These are phyloP conservation scores for Aspergillus kassunensis DNA, from an alignment of 495 filamentous ascomycete species.

Conservation along the genomic window DNA sequence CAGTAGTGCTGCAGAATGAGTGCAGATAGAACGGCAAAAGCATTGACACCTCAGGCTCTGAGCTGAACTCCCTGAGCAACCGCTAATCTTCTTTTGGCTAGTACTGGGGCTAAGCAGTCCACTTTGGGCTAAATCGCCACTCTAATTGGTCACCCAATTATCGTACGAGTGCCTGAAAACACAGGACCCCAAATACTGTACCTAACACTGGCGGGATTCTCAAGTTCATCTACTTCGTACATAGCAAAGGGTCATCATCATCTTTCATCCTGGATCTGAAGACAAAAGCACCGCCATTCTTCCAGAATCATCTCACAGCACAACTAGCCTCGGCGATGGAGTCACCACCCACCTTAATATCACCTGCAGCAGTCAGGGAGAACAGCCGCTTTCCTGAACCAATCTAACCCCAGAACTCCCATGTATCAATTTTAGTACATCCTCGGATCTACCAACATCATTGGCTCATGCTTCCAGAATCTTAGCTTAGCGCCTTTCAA, in stretches of 20 bases:
- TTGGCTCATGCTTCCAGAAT: conserved; percentile 10
- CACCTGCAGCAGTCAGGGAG: conserved; percentile 9
- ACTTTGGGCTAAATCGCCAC: not conserved
- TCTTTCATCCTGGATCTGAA: too few species aligned
- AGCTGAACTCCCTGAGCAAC: not conserved
- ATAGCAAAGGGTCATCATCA: too few species aligned
- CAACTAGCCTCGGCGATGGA: not conserved
- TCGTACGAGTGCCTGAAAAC: conserved; percentile 14
- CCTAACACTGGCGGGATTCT: too few species aligned
- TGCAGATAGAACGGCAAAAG: too few species aligned
- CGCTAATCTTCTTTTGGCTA: conserved; percentile 1
- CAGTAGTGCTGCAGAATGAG: not conserved
- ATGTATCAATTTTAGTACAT: conserved; percentile 4
- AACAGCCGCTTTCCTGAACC: conserved; percentile 19
- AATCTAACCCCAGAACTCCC: conserved; percentile 11
- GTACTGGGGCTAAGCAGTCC: conserved; percentile 9
- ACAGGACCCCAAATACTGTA: conserved; percentile 8
- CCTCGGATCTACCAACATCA: conserved; percentile 1
- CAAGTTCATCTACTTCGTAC: too few species aligned
- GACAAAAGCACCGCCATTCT: too few species aligned
- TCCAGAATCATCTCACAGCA: not conserved
- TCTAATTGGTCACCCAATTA: not conserved
- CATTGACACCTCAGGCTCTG: not conserved
- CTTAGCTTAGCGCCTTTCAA: conserved; percentile 16
- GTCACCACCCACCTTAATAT: conserved; percentile 4